Conservation (phyloP, 805 yeast genomes). For the Candida corydali region DNA sequence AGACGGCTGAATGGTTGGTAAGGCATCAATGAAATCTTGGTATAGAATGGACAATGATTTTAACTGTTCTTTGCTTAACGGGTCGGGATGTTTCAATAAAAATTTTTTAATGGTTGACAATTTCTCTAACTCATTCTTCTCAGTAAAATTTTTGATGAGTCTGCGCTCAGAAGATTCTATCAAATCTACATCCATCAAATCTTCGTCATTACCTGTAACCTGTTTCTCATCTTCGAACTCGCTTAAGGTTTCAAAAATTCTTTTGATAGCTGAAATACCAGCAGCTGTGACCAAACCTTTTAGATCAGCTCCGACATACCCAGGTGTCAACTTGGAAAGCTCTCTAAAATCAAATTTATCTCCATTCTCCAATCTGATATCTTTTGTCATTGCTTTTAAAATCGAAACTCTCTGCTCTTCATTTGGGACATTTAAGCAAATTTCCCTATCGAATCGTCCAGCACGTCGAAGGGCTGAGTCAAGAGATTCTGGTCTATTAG, state of each 20-base stretch:
- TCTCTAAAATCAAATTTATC: slow-evolving; percentile 58
- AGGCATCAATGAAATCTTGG: slow-evolving; percentile 76
- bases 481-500: slow-evolving; percentile 92
- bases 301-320: slow-evolving; percentile 96
- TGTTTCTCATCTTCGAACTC: slow-evolving; percentile 29
- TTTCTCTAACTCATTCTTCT: slow-evolving; percentile 31
- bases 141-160: slow-evolving; percentile 26
- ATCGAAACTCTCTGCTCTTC: slow-evolving; percentile 77
- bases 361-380: slow-evolving; percentile 59
- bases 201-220: slow-evolving; percentile 8
- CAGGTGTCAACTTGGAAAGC: slow-evolving; percentile 91
- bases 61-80: slow-evolving; percentile 71
- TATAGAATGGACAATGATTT: slow-evolving; percentile 70
- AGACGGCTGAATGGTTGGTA: slow-evolving; percentile 94
- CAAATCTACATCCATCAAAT: slow-evolving; percentile 32
- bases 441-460: slow-evolving; percentile 94
- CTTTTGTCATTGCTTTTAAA: slow-evolving; percentile 65
- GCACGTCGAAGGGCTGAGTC: slow-evolving; percentile 95
- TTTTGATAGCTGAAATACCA: slow-evolving; percentile 87
- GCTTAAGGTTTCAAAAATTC: slow-evolving; percentile 68
- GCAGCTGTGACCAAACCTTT: slow-evolving; percentile 94
- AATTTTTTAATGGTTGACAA: slow-evolving; percentile 70
- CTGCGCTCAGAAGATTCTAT: slow-evolving; percentile 8
- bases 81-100: slow-evolving; percentile 69
- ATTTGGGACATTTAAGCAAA: slow-evolving; percentile 90